Percentiles rank a stretch among this genome's conserved stretches.
Conservation (phyloP, 305 asterid species). For the Fraxinus ornus region DNA sequence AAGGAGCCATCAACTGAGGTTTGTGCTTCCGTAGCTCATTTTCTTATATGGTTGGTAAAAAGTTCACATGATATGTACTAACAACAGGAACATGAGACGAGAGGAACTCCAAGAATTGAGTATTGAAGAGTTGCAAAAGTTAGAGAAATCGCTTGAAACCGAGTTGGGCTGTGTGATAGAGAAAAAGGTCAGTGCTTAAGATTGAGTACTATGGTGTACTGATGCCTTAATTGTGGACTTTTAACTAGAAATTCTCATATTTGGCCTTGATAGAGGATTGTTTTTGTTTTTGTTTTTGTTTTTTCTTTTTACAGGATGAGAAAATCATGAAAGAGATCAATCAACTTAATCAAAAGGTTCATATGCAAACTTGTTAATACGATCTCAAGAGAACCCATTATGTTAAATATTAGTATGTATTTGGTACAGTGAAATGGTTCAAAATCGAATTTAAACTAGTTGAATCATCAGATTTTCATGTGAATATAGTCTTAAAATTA, state of each 20-base stretch:
- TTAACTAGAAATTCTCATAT: neutral
- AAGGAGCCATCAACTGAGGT: conserved; percentile 61
- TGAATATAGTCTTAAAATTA: neutral
- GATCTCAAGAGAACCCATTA: neutral
- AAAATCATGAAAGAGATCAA: conserved; percentile 61
- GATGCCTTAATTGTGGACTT: neutral
- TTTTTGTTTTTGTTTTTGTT: neutral
- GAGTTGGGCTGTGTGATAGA: conserved; percentile 64
- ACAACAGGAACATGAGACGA: conserved; percentile 71
- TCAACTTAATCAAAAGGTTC: conserved; percentile 69
- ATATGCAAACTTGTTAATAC: neutral
- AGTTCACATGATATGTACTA: neutral
- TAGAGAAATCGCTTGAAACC: conserved; percentile 64
- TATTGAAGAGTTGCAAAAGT: conserved; percentile 63
- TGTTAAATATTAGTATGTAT: neutral
- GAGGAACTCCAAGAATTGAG: conserved; percentile 74
- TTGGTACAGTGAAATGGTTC: neutral
- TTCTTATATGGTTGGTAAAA: neutral
- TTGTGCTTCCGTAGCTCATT: neutral
- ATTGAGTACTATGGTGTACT: neutral
- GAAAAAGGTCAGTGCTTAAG: conserved; percentile 43
- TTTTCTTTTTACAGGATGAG: conserved; percentile 43
- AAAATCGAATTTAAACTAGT: neutral
- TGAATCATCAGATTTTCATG: neutral
- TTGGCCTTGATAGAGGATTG: neutral